Evolutionary conservation across 1,139 yeast genomes (phyloP).

Genomic region (Ogataea hybrid): DNA sequence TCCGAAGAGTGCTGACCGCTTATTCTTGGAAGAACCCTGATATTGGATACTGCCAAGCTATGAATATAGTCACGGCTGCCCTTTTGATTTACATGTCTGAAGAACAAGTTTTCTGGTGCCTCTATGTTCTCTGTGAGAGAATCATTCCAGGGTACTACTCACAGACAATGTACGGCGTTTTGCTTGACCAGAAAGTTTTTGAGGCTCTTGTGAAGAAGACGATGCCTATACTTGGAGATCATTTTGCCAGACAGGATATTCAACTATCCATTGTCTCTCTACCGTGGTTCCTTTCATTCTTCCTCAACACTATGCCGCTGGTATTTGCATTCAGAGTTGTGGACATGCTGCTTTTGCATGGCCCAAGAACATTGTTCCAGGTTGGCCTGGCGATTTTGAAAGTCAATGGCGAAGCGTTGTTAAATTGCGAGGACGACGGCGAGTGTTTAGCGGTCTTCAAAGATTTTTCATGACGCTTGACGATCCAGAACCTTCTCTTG

Average conservation of each 20-base stretch:
- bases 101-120: constrained; percentile 96
- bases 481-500: constrained; percentile 62
- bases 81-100: constrained; percentile 90
- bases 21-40: constrained; percentile 98
- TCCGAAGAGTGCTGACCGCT: constrained; percentile 86
- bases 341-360: constrained; percentile 89
- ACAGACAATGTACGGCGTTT: constrained; percentile 95
- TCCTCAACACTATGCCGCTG: constrained; percentile 90
- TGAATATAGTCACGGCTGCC: constrained; percentile 97
- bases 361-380: constrained; percentile 86
- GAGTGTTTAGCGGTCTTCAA: constrained; percentile 83
- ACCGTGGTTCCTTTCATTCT: constrained; percentile 94
- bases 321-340: constrained; percentile 89
- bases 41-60: constrained; percentile 98
- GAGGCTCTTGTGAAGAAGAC: constrained; percentile 87
- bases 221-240: constrained; percentile 87
- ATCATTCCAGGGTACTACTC: constrained; percentile 96
- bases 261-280: constrained; percentile 93
- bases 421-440: constrained; percentile 88
- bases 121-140: constrained; percentile 77
- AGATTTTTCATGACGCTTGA: constrained; percentile 77
- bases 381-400: constrained; percentile 87
- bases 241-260: constrained; percentile 73
- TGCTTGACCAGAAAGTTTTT: constrained; percentile 89
- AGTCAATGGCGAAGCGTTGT: constrained; percentile 79